Evolutionary conservation across 345 rosid genomes (phyloP).

Genomic region (Acer yangbiense): DNA sequence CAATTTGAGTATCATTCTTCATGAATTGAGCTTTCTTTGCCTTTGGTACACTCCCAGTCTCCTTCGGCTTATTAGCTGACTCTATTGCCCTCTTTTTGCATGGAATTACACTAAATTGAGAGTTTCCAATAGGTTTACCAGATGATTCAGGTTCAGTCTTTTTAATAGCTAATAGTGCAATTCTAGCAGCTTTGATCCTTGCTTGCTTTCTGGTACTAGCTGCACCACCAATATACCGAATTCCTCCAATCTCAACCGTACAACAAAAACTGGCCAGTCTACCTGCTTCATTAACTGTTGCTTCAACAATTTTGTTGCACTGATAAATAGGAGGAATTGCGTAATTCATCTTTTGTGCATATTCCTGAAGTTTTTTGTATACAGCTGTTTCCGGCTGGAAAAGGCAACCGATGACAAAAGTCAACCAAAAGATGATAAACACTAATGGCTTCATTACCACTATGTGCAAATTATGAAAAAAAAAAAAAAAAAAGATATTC

Average conservation of each 20-base stretch:
- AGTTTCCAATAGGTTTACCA: conserved; percentile 20
- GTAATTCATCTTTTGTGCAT: conserved; percentile 92
- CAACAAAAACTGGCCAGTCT: conserved; percentile 50
- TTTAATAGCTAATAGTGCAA: conserved; percentile 77
- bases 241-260: conserved; percentile 82
- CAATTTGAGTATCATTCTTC: conserved; percentile 15
- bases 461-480: not conserved
- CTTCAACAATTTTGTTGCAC: conserved; percentile 48
- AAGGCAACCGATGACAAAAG: conserved; percentile 16
- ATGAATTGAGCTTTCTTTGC: too few species aligned
- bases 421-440: not conserved
- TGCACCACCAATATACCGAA: conserved; percentile 72
- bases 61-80: conserved; percentile 31
- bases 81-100: conserved; percentile 61
- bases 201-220: conserved; percentile 81
- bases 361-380: conserved; percentile 91
- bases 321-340: conserved; percentile 83
- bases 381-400: conserved; percentile 81
- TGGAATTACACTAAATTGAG: conserved; percentile 78
- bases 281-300: conserved; percentile 22
- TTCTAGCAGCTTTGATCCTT: conserved; percentile 91
- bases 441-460: not conserved
- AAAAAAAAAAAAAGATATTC: not conserved
- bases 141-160: conserved; percentile 41
- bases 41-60: conserved; percentile 35